These are phyloP conservation scores for Alopecurus myosuroides DNA, from an alignment of 176 grass and related monocot species.

Conservation along the genomic window DNA sequence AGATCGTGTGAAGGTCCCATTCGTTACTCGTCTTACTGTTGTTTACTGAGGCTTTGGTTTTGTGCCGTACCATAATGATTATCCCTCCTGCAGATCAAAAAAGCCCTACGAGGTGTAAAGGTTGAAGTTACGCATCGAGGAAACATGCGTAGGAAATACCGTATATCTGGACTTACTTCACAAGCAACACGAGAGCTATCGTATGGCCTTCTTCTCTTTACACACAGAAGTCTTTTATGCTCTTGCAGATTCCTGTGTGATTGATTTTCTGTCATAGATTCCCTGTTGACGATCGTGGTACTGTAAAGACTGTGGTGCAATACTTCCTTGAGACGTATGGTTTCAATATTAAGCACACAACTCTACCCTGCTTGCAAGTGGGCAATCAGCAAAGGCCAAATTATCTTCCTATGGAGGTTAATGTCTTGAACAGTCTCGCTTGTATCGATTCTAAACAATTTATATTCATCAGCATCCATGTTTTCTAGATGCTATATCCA, in stretches of 20 bases:
- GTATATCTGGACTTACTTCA: conserved; percentile 89
- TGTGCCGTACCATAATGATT: conserved; percentile 12
- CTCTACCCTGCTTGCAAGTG: conserved; percentile 91
- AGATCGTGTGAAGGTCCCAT: conserved; percentile 84
- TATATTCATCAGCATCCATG: neutral
- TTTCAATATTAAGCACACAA: conserved; percentile 86
- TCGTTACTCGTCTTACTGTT: neutral
- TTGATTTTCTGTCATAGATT: conserved; percentile 41
- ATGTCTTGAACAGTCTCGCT: neutral
- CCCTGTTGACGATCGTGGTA: conserved; percentile 78
- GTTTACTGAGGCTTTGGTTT: neutral
- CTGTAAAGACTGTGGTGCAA: conserved; percentile 93
- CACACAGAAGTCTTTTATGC: neutral
- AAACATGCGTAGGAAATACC: conserved; percentile 94
- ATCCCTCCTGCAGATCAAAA: conserved; percentile 62
- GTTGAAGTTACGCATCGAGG: conserved; percentile 90
- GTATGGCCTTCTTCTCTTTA: conserved; percentile 32
- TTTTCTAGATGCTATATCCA: neutral
- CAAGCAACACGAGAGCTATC: conserved; percentile 86
- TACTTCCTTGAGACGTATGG: conserved; percentile 89
- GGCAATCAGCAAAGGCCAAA: conserved; percentile 93
- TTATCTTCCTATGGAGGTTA: conserved; percentile 90
- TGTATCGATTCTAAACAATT: neutral
- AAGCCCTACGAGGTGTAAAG: conserved; percentile 84
- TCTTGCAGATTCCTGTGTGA: neutral